phyloP scores from a whole-genome alignment of 1,139 yeast species.

The Zygosaccharomyces pseudobailii region DNA sequence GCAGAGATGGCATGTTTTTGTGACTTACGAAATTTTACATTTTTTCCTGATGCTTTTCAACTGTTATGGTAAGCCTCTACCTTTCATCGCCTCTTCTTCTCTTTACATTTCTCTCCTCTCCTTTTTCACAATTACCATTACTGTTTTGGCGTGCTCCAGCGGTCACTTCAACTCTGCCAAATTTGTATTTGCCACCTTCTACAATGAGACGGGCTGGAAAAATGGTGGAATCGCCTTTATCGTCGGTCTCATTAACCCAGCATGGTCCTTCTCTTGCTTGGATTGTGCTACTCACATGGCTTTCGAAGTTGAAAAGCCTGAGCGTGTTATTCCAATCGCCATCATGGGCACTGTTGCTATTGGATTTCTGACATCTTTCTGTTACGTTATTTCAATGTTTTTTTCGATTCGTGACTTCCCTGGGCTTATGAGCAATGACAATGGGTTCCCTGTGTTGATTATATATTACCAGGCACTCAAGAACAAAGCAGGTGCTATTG shows the following conservation, averaged over 20 bases:
- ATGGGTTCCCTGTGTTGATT: constrained; percentile 61
- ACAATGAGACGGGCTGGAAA: constrained; percentile 64
- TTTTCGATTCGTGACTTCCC: constrained; percentile 52
- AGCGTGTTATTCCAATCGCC: constrained; percentile 56
- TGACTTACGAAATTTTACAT: constrained; percentile 45
- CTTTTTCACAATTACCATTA: constrained; percentile 50
- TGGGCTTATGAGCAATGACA: constrained; percentile 42
- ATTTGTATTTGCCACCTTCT: constrained; percentile 58
- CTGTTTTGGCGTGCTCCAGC: constrained; percentile 51
- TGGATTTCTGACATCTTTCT: constrained; percentile 58
- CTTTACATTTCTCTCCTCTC: constrained; percentile 52
- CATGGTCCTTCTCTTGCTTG: constrained; percentile 63
- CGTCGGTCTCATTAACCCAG: constrained; percentile 62
- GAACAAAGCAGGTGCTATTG: constrained; percentile 53
- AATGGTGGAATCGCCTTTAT: constrained; percentile 57
- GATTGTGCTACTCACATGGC: constrained; percentile 71
- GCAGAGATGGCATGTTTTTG: constrained; percentile 56
- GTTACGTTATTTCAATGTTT: constrained; percentile 58
- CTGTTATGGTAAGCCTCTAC: constrained; percentile 54
- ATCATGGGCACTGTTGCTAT: constrained; percentile 62
- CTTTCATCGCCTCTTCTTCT: constrained; percentile 48
- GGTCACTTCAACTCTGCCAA: constrained; percentile 52
- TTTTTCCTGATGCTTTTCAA: constrained; percentile 47
- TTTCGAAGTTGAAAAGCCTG: constrained; percentile 58
- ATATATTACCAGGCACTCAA: constrained; percentile 55